phyloP scores from a whole-genome alignment of 2,329 filamentous ascomycete species.

The Colletotrichum echinochloae region DNA sequence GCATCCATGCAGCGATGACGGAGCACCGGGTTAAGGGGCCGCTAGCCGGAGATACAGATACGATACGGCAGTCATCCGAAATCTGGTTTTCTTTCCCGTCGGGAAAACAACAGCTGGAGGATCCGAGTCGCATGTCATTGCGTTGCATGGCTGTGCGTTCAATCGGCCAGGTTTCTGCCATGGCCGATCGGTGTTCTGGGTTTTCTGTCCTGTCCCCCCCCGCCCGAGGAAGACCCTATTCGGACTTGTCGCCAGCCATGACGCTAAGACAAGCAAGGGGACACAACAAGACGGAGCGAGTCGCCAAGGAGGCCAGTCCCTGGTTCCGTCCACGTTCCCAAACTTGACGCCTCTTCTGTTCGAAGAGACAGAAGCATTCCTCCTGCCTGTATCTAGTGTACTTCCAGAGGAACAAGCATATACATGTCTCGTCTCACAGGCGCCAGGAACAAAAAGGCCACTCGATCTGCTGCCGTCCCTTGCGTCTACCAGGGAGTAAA shows the following conservation, averaged over 20 bases:
- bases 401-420: conserved; percentile 11
- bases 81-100: conserved; percentile 9
- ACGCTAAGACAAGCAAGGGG: background rate
- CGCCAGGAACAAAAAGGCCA: conserved; percentile 13
- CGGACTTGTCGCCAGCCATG: conserved; percentile 8
- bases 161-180: conserved; percentile 26
- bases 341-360: conserved; percentile 3
- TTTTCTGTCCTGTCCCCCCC: background rate
- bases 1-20: conserved; percentile 31
- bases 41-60: conserved; percentile 23
- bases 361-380: conserved; percentile 16
- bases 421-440: conserved; percentile 19
- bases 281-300: background rate
- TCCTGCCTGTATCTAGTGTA: background rate
- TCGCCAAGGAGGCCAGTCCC: background rate
- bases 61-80: conserved; percentile 37
- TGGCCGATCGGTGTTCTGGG: conserved; percentile 3
- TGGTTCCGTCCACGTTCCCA: conserved; percentile 5
- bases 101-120: conserved; percentile 12
- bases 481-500: background rate
- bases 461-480: background rate
- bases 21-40: conserved; percentile 35
- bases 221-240: conserved; percentile 14
- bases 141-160: conserved; percentile 14
- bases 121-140: conserved; percentile 23